Evolutionary conservation across 2,329 filamentous ascomycete species (phyloP), one percentile per base, ranked within the genome.

Genomic region (Penicillium sp.): DNA sequence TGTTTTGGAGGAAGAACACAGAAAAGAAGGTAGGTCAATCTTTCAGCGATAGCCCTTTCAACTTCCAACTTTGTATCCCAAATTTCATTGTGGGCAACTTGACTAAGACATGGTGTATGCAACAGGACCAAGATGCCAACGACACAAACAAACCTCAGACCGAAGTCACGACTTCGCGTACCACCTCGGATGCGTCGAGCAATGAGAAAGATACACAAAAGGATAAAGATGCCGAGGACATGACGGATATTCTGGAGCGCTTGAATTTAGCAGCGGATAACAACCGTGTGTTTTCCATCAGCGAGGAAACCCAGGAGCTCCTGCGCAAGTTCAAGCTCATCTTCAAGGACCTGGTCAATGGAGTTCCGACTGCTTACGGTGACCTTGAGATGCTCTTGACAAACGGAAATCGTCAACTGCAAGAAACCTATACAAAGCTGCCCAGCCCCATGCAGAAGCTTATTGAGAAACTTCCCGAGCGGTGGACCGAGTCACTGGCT

Each of bases 331-430:
- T 99, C 77, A 95, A 89, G 1, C 77, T 90, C 48, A 85, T 96
- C 29, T 87, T 99, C 64, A 93, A 92, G 66, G 93, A 99, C 67
- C 80, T 96, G 13, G 82, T 93, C 62, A 91, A 90, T 66, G 93
- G 93, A 54, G 93, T 89, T 1, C 93, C 93, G 3, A 96, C 92
- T 0, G 93, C 93, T 2, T 95, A 95, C 69, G 80, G 87, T 64
- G 93, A 99, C 67, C 84, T 99, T n/a, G 83, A 85, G 61, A 80
- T 78, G 64, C 75, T 86, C 14, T 74, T 86, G 55, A 82, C 76
- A 9, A 80, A 82, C 47, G 81, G 80, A n/a, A 81, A 84, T 54
- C 71, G 75, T n/a, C 78, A 84, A 56, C 68, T 87, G 14, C 80
- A 84, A 62, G 79, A 80, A 56, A 80, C 83, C 52, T 86, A 82